Evolutionary conservation across 371 early-diverging fungal species (phyloP), one percentile per base, ranked within the genome.

Genomic region (Haplosporangium sp.): DNA sequence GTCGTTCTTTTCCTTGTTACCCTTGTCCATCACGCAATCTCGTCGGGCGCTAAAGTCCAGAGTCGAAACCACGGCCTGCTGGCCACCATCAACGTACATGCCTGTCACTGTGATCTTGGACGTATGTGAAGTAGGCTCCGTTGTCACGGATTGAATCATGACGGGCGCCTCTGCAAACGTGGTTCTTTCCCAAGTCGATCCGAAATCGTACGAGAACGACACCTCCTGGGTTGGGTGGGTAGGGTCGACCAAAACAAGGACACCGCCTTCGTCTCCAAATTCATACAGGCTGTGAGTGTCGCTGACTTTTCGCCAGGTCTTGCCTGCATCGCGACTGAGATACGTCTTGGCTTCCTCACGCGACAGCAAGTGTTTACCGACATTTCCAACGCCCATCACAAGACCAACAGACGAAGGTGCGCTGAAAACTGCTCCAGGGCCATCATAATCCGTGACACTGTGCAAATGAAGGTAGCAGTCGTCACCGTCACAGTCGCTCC

Each of bases 361-460:
- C 5, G 83, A 85, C 5, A 73, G 73, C 43, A 98, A 75, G 10
- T 75, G 74, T 0, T 82, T 66, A 6, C 98, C 98, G 0, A 94
- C 94, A 63, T 94, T 95, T 11, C 98, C 98, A 14, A 97, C 92
- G 29, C 93, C 98, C 81, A 98, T 83, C 69, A 96, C 87, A 9
- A 94, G 82, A 11, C 99, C 99, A 5, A 95, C 92, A 0, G 97
- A 93, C 7, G 92, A 83, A n/a, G 83, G 60, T 0, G 91, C 86
- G 41, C 93, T 89, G 62, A 89, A 94, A n/a, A 89, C 85, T 0
- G 88, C 86, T 18, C 90, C 92, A 10, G 86, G 84, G 13, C 89
- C 86, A 46, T 85, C 73, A 50, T 89, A 85, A 53, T 91, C 90
- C 0, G 93, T 89, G 16, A 90, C 89, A 54, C 92, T 87, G 69